phyloP scores from a whole-genome alignment of 2,329 filamentous ascomycete genomes.

The Botryotinia calthae region DNA sequence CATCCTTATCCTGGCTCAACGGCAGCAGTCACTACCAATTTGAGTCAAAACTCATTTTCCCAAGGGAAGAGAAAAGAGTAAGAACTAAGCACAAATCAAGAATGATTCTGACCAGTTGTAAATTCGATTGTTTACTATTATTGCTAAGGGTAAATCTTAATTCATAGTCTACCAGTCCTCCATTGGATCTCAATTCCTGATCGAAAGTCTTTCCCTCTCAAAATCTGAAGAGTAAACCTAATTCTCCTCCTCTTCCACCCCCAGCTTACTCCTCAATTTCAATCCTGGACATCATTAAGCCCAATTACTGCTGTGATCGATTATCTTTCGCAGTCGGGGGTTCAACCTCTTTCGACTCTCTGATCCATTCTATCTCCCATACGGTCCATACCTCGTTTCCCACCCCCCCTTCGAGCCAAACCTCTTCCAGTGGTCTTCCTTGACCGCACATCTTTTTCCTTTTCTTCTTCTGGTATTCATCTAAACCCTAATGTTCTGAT shows the following conservation, averaged over 20 bases:
- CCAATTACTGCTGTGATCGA: neutral
- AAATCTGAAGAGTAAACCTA: neutral
- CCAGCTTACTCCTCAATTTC: conserved; percentile 12
- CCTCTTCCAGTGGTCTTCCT: conserved; percentile 15
- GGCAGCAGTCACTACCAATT: neutral
- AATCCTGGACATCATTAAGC: conserved; percentile 2
- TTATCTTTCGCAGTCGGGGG: neutral
- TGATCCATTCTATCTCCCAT: conserved; percentile 5
- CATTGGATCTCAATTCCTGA: neutral
- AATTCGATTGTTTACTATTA: conserved; percentile 7
- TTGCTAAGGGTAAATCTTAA: conserved; percentile 9
- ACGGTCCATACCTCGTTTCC: conserved; percentile 11
- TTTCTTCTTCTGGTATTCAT: conserved; percentile 16
- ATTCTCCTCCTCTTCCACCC: neutral
- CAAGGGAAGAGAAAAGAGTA: neutral
- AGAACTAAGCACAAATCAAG: conserved; percentile 1
- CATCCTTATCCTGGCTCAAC: neutral
- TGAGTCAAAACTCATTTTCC: neutral
- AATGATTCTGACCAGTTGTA: neutral
- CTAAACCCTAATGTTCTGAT: conserved; percentile 15
- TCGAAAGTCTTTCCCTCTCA: neutral
- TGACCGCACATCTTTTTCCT: conserved; percentile 31
- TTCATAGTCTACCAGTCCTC: neutral
- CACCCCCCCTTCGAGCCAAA: conserved; percentile 22
- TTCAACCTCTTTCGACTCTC: conserved; percentile 5